Evolutionary conservation across 2,329 filamentous ascomycete species (phyloP).

Genomic region (Rutstroemia sp.): DNA sequence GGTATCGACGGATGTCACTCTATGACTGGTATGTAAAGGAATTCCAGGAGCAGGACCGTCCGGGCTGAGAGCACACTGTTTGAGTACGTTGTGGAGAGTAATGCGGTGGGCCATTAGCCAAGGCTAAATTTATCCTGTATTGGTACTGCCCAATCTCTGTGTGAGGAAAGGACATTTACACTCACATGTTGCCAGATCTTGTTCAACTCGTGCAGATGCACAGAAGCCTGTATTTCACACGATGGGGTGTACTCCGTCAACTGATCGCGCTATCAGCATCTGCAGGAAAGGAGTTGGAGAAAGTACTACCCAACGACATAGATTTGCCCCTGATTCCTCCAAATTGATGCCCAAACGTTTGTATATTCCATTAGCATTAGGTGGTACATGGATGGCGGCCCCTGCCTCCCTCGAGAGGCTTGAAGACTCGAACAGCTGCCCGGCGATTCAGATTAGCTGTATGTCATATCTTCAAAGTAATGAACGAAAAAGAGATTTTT

Average conservation of each 20-base stretch:
- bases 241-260: slow-evolving; percentile 25
- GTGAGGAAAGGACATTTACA: neutral
- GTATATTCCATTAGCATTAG: slow-evolving; percentile 53
- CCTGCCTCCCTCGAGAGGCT: slow-evolving; percentile 48
- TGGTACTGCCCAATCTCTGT: no score
- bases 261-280: slow-evolving; percentile 6
- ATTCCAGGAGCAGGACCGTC: slow-evolving; percentile 31
- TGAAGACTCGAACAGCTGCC: slow-evolving; percentile 48
- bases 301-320: neutral
- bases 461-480: no score
- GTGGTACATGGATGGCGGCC: slow-evolving; percentile 54
- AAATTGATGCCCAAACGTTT: slow-evolving; percentile 36
- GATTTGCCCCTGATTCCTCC: slow-evolving; percentile 31
- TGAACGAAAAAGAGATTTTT: neutral
- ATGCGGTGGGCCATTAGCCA: slow-evolving; percentile 49
- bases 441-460: no score
- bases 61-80: slow-evolving; percentile 35
- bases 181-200: slow-evolving; percentile 39
- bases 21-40: slow-evolving; percentile 35
- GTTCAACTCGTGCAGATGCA: slow-evolving; percentile 28
- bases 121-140: slow-evolving; percentile 12
- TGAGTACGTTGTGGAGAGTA: slow-evolving; percentile 44
- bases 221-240: neutral
- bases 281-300: no score
- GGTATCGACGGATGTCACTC: slow-evolving; percentile 38